A percentile compares a stretch with the other conserved stretches of the same genome.
phyloP scores from a whole-genome alignment of 805 yeast genomes.

The Kluyveromyces wickerhamii region DNA sequence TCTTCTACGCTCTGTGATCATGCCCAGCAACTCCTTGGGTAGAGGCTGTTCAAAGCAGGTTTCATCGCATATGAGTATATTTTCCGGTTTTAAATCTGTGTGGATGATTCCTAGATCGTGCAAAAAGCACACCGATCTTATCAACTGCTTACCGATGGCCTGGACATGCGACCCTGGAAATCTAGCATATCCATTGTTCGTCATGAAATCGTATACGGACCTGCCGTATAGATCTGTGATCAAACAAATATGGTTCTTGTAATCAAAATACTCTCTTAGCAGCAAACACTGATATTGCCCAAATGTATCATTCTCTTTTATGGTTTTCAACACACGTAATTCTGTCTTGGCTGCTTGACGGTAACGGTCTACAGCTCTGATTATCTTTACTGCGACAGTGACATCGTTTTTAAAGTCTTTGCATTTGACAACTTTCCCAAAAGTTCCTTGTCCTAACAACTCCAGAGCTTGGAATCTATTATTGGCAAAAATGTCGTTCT shows the following conservation, averaged over 20 bases:
- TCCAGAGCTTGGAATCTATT: slow-evolving; percentile 56
- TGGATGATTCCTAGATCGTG: slow-evolving; percentile 89
- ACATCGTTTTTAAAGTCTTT: slow-evolving; percentile 46
- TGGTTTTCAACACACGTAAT: slow-evolving; percentile 54
- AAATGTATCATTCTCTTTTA: slow-evolving; percentile 37
- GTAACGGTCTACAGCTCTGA: slow-evolving; percentile 86
- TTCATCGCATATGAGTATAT: slow-evolving; percentile 50
- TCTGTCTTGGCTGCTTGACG: slow-evolving; percentile 94
- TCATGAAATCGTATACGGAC: slow-evolving; percentile 84
- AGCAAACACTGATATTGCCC: slow-evolving; percentile 68
- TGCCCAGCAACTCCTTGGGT: slow-evolving; percentile 14
- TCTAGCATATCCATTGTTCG: slow-evolving; percentile 73
- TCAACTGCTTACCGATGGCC: slow-evolving; percentile 75
- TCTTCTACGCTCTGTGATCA: slow-evolving; percentile 24
- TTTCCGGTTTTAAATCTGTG: slow-evolving; percentile 96
- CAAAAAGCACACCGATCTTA: slow-evolving; percentile 77
- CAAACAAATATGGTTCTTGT: slow-evolving; percentile 85
- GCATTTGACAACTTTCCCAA: slow-evolving; percentile 97
- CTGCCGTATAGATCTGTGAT: slow-evolving; percentile 83
- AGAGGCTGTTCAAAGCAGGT: slow-evolving; percentile 18
- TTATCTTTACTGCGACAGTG: slow-evolving; percentile 81
- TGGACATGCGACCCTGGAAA: slow-evolving; percentile 93
- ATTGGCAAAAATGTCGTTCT: slow-evolving; percentile 48
- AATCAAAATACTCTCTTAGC: slow-evolving; percentile 84
- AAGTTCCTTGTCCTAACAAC: slow-evolving; percentile 90